A percentile compares a stretch with the other conserved stretches of the same genome.
Conservation (phyloP, 495 filamentous ascomycete species). For the Chaetomidium leptoderma region DNA sequence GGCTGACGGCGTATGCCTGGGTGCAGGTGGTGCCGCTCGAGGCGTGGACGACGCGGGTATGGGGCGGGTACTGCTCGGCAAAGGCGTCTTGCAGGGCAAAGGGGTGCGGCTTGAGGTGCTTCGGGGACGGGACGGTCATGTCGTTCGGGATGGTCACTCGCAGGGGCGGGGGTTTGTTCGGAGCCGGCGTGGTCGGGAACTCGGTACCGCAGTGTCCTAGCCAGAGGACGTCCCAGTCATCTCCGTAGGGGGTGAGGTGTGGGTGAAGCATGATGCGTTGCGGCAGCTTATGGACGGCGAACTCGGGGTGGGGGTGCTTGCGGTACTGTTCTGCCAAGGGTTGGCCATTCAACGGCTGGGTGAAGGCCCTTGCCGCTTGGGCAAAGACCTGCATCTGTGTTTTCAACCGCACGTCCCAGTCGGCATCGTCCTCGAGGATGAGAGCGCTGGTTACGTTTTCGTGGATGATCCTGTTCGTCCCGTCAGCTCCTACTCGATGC, state of each 20-base stretch:
- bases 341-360: constrained; percentile 14
- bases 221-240: constrained; percentile 50
- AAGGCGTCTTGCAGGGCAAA: constrained; percentile 42
- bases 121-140: constrained; percentile 36
- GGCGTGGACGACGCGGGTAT: constrained; percentile 45
- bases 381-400: constrained; percentile 42
- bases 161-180: constrained; percentile 22
- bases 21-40: constrained; percentile 41
- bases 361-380: constrained; percentile 29
- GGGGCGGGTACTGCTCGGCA: constrained; percentile 35
- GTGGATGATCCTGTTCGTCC: constrained; percentile 27
- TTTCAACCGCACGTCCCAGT: constrained; percentile 48
- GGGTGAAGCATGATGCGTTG: not conserved
- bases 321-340: constrained; percentile 16
- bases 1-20: constrained; percentile 46
- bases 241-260: constrained; percentile 35
- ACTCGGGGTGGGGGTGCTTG: not conserved
- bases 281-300: not conserved
- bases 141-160: constrained; percentile 36
- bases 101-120: constrained; percentile 43
- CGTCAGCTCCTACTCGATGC: too few relatives aligned
- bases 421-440: constrained; percentile 49
- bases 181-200: constrained; percentile 27
- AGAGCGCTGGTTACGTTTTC: constrained; percentile 40
- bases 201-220: constrained; percentile 48